Evolutionary conservation across 441 rosid genomes (phyloP).

Genomic region (Sinapis alba): DNA sequence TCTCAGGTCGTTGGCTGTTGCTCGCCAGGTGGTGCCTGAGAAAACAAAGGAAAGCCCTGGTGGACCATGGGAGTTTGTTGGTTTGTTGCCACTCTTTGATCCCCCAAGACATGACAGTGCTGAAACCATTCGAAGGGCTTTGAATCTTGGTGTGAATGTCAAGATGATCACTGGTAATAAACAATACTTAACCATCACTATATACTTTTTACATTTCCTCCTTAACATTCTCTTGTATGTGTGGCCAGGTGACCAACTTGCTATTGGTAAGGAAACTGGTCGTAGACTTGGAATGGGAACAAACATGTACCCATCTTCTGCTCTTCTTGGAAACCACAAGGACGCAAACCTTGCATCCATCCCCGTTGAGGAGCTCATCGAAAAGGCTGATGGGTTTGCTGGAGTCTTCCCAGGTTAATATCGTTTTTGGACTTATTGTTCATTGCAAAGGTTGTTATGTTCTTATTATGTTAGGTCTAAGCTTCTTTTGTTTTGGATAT

Average conservation of each 20-base stretch:
- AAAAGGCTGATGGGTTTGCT: constrained; percentile 68
- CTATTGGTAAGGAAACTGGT: constrained; percentile 67
- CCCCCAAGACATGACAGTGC: constrained; percentile 71
- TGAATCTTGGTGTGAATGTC: constrained; percentile 62
- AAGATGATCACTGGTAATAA: constrained; percentile 66
- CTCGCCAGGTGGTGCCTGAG: constrained; percentile 59
- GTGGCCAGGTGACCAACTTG: constrained; percentile 66
- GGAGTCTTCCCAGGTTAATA: constrained; percentile 58
- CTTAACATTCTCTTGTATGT: constrained; percentile 26
- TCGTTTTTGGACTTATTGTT: constrained; percentile 2
- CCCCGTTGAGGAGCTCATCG: constrained; percentile 53
- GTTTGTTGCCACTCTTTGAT: constrained; percentile 63
- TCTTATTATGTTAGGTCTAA: background rate
- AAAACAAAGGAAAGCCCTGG: constrained; percentile 62
- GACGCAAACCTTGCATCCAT: constrained; percentile 42
- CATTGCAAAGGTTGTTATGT: constrained; percentile 14
- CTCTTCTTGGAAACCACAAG: constrained; percentile 54
- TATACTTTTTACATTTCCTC: background rate
- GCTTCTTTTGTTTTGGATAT: background rate
- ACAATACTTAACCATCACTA: background rate
- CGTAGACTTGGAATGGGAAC: constrained; percentile 72
- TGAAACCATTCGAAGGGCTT: constrained; percentile 61
- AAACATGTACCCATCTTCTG: constrained; percentile 73
- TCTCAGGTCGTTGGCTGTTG: constrained; percentile 81
- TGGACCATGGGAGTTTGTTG: constrained; percentile 67